phyloP scores from a whole-genome alignment of 352 stramenopile species.

The Globisporangium megalacanthum region DNA sequence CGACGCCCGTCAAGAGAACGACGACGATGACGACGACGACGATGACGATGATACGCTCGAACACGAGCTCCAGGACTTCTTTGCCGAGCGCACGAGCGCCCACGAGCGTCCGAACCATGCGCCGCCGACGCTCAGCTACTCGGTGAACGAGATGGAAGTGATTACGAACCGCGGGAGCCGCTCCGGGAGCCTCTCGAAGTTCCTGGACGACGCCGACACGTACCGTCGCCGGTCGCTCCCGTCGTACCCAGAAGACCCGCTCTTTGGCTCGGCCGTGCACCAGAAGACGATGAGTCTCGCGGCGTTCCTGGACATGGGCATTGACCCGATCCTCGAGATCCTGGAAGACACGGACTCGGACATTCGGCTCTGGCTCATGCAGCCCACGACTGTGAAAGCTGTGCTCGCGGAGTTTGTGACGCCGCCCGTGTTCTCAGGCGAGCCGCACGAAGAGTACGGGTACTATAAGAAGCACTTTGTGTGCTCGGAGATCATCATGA shows the following conservation, averaged over 20 bases:
- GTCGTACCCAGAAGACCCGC: conserved; percentile 66
- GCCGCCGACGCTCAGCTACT: conserved; percentile 64
- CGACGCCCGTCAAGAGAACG: conserved; percentile 19
- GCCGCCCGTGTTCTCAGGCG: conserved; percentile 57
- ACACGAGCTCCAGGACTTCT: conserved; percentile 21
- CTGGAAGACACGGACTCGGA: conserved; percentile 83
- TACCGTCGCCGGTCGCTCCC: conserved; percentile 68
- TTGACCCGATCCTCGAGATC: conserved; percentile 83
- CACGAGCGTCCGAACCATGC: conserved; percentile 17
- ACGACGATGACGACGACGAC: conserved; percentile 25
- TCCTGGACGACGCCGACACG: conserved; percentile 67
- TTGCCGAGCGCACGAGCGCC: conserved; percentile 5
- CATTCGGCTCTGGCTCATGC: conserved; percentile 79
- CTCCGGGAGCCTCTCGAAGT: conserved; percentile 71
- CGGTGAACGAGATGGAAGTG: conserved; percentile 81
- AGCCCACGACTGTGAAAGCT: conserved; percentile 68
- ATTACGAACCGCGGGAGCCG: conserved; percentile 70
- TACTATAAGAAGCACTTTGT: conserved; percentile 89
- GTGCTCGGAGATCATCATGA: conserved; percentile 89
- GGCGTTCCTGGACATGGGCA: conserved; percentile 74
- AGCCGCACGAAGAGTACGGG: conserved; percentile 84
- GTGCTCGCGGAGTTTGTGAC: conserved; percentile 81
- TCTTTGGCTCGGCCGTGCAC: conserved; percentile 31
- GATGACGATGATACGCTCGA: conserved; percentile 17
- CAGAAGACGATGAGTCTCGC: conserved; percentile 68